Evolutionary conservation across 306 rosid species (phyloP), one percentile per base, ranked within the genome.

Genomic region (Cercis canadensis): DNA sequence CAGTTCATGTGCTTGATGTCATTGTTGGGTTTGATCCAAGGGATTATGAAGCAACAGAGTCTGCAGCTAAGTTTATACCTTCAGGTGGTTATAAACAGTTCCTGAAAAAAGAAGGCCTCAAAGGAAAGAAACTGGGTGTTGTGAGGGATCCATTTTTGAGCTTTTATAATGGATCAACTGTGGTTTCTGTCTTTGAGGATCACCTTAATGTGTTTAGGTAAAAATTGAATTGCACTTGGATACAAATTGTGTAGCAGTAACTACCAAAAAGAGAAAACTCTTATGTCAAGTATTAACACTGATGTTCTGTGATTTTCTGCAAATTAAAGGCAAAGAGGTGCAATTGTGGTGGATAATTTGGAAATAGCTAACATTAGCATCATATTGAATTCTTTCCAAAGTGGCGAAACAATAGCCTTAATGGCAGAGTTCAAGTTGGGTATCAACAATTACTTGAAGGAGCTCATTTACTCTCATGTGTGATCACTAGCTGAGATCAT

Each of bases 111-210:
- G 70, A 81, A 34, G 95, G 96, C 3, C 87, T 89, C 36, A 72
- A 62, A 58, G 89, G 90, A 78, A 92, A 89, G 75, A 84, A 83
- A 80, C 24, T 92, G 8, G 92, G 92, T 4, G 82, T 92, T 50
- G 85, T 87, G 4, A 87, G 93, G 61, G 62, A 80, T 43, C 84
- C 85, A 5, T 84, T 83, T 72, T 77, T 74, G 11, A 57, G 45
- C 13, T 63, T 81, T 13, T 55, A 75, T 46, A 57, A 76, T 41
- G 83, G 77, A 54, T 73, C 87, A 58, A 56, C 56, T 9, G 82
- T 68, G 10, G 61, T 60, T 74, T 76, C 80, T 32, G 65, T 74
- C 15, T 89, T 87, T 66, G 87, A 84, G 80, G 8, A 72, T 36
- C 84, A 79, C 74, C 80, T 84, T 31, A 70, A 67, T 8, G 11